phyloP scores from a whole-genome alignment of 2,329 filamentous ascomycete species.

The Blumeria graminis region DNA sequence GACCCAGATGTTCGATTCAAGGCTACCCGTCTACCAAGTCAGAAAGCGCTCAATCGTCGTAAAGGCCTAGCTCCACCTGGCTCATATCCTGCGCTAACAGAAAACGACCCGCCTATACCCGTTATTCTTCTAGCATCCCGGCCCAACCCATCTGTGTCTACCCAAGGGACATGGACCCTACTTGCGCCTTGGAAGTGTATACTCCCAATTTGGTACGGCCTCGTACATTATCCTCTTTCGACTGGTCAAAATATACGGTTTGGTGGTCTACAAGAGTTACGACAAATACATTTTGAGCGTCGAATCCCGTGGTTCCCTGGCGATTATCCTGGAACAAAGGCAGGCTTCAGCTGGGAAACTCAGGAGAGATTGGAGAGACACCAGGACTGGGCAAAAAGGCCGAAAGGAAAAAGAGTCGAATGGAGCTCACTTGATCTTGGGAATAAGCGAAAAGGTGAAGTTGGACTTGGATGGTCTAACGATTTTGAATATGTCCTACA shows the following conservation, averaged over 20 bases:
- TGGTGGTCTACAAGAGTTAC: conserved; percentile 55
- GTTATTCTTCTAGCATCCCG: conserved; percentile 43
- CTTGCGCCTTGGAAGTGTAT: conserved; percentile 83
- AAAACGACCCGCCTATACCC: conserved; percentile 53
- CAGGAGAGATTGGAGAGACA: conserved; percentile 34
- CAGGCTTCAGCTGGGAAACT: conserved; percentile 57
- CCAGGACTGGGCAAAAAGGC: conserved; percentile 47
- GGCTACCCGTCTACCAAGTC: conserved; percentile 43
- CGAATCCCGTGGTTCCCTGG: conserved; percentile 63
- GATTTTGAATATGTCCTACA: conserved; percentile 41
- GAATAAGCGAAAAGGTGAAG: conserved; percentile 49
- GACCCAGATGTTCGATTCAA: conserved; percentile 38
- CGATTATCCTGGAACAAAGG: conserved; percentile 57
- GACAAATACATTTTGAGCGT: conserved; percentile 63
- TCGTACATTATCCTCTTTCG: conserved; percentile 61
- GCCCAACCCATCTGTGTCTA: conserved; percentile 20
- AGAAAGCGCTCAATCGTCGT: conserved; percentile 60
- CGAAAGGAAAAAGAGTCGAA: conserved; percentile 57
- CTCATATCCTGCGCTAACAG: conserved; percentile 27
- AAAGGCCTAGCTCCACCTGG: conserved; percentile 41
- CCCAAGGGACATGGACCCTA: conserved; percentile 55
- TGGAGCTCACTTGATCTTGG: conserved; percentile 57
- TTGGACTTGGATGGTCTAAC: conserved; percentile 61
- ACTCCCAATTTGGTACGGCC: conserved; percentile 57
- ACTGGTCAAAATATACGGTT: conserved; percentile 62